A percentile compares a stretch with the other conserved stretches of the same genome.
Evolutionary conservation across 2,329 filamentous ascomycete genomes (phyloP).

Genomic region (Arthrinium phaeospermum): DNA sequence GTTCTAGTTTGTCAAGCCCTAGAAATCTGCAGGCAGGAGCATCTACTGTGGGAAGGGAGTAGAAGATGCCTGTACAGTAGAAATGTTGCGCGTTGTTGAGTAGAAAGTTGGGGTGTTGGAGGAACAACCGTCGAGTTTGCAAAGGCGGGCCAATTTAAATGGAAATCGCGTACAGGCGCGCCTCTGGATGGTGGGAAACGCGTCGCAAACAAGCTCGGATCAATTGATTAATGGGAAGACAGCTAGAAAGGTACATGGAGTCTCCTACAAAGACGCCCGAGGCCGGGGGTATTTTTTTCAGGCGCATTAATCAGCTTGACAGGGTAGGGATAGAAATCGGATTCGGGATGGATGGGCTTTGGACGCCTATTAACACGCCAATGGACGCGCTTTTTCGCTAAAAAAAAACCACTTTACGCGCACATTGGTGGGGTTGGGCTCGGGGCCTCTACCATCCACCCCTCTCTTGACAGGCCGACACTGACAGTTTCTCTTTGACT

Average conservation of each 20-base stretch:
- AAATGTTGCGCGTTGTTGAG: conserved; percentile 9
- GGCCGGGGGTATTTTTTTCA: not conserved
- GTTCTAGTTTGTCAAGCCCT: not conserved
- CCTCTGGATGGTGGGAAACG: not conserved
- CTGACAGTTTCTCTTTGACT: not conserved
- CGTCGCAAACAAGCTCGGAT: conserved; percentile 15
- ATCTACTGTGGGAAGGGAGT: conserved; percentile 8
- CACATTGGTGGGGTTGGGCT: conserved; percentile 8
- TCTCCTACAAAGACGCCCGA: not conserved
- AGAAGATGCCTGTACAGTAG: not conserved
- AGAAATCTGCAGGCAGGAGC: not conserved
- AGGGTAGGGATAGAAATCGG: not conserved
- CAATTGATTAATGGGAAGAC: conserved; percentile 6
- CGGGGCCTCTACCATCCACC: not conserved
- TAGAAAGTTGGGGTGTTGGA: conserved; percentile 19
- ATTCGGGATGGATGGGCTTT: conserved; percentile 8
- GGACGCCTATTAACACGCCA: conserved; percentile 14
- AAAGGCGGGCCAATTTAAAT: conserved; percentile 19
- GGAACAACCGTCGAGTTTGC: conserved; percentile 20
- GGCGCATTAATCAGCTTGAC: not conserved
- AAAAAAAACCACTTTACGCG: conserved; percentile 14
- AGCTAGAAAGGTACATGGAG: not conserved
- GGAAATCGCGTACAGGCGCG: conserved; percentile 17
- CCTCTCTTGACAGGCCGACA: not conserved
- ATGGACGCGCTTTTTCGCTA: not conserved